Evolutionary conservation across 2,329 filamentous ascomycete genomes (phyloP).

Genomic region (Endoconidiophora polonica): DNA sequence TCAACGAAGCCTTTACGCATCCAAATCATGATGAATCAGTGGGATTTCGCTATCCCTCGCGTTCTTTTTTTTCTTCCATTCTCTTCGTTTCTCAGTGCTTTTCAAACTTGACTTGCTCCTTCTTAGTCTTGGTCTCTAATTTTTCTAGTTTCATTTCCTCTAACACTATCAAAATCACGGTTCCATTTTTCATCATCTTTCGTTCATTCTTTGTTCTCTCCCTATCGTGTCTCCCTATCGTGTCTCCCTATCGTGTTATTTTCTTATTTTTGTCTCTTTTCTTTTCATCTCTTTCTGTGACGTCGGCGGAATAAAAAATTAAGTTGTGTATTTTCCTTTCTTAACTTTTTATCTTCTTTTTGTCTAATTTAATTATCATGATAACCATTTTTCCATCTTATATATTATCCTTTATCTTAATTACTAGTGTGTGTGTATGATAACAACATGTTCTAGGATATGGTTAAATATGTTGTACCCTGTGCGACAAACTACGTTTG

Average conservation of each 20-base stretch:
- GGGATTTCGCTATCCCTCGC: background rate
- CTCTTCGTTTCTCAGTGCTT: background rate
- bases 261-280: background rate
- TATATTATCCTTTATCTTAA: too few species aligned
- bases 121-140: background rate
- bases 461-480: too few species aligned
- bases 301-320: background rate
- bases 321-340: background rate
- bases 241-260: background rate
- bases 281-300: background rate
- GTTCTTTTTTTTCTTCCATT: background rate
- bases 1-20: constrained; percentile 5
- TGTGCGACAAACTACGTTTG: too few species aligned
- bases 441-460: too few species aligned
- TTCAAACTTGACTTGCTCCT: too few species aligned
- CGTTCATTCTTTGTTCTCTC: background rate
- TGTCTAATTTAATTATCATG: too few species aligned
- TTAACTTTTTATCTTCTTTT: background rate
- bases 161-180: background rate
- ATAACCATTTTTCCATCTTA: too few species aligned
- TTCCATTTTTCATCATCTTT: background rate
- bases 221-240: background rate
- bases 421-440: too few species aligned
- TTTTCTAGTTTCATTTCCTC: background rate
- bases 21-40: background rate